phyloP scores from a whole-genome alignment of 1,284 basidiomycete genomes.

The Boletus austroedulis region DNA sequence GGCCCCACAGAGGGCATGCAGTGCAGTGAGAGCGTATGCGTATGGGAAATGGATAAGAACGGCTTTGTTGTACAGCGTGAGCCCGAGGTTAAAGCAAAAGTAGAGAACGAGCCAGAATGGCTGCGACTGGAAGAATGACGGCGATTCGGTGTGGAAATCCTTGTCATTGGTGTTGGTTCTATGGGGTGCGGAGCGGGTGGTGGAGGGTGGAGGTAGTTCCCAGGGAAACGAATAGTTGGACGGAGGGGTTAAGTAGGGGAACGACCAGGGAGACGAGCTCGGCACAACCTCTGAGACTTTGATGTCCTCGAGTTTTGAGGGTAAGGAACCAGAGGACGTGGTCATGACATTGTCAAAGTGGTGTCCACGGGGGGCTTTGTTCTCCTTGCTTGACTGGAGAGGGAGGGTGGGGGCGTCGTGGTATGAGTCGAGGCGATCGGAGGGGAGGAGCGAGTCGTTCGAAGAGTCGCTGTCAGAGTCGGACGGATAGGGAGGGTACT shows the following conservation, averaged over 20 bases:
- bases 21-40: conserved; percentile 85
- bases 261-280: not conserved
- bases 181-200: conserved; percentile 5
- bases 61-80: conserved; percentile 91
- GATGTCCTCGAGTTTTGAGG: conserved; percentile 7
- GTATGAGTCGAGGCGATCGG: conserved; percentile 1
- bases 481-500: not conserved
- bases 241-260: not conserved
- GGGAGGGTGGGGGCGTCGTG: conserved; percentile 6
- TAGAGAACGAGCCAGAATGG: conserved; percentile 74
- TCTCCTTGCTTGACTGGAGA: conserved; percentile 12
- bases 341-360: conserved; percentile 26
- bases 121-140: conserved; percentile 36
- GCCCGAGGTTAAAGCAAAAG: conserved; percentile 83
- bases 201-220: conserved; percentile 23
- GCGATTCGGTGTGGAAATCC: conserved; percentile 4
- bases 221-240: conserved; percentile 17
- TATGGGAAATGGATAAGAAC: conserved; percentile 89
- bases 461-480: conserved; percentile 16
- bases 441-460: conserved; percentile 4
- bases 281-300: not conserved
- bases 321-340: not conserved
- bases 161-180: conserved; percentile 4
- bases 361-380: conserved; percentile 16
- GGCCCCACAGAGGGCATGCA: conserved; percentile 82